A percentile compares a stretch with the other conserved stretches of the same genome.
These are phyloP conservation scores for Sanguinoderma infundibulare DNA, from an alignment of 1,284 basidiomycete genomes.

Conservation along the genomic window DNA sequence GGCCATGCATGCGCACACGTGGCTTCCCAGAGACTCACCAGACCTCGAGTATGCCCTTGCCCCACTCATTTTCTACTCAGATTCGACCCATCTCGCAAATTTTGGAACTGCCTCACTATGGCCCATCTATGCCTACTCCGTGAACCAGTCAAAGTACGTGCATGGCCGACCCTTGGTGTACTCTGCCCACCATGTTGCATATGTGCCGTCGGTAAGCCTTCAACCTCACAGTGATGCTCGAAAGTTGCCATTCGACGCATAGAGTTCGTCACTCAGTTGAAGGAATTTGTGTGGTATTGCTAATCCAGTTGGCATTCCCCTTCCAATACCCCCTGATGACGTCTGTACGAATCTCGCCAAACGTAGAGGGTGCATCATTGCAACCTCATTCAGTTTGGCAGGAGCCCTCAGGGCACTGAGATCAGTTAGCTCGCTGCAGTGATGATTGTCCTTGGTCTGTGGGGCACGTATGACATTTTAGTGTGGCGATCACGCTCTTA, in stretches of 20 bases:
- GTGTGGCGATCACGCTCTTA: too few species aligned
- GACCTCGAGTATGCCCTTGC: slow-evolving; percentile 26
- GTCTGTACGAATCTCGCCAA: neutral
- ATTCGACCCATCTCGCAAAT: slow-evolving; percentile 11
- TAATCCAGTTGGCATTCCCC: neutral
- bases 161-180: slow-evolving; percentile 22
- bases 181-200: slow-evolving; percentile 31
- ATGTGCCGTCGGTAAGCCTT: slow-evolving; percentile 22
- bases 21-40: slow-evolving; percentile 10
- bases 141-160: slow-evolving; percentile 30
- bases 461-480: too few species aligned
- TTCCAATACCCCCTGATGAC: neutral
- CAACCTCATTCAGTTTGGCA: too few species aligned
- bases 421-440: too few species aligned
- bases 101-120: slow-evolving; percentile 26
- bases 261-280: neutral
- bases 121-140: slow-evolving; percentile 20
- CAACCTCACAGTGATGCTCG: too few species aligned
- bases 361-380: neutral
- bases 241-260: neutral
- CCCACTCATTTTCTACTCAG: slow-evolving; percentile 26
- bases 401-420: too few species aligned
- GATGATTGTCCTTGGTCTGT: too few species aligned
- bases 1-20: slow-evolving; percentile 9
- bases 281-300: neutral